Conservation (phyloP, 1,284 basidiomycete species). For the Megacollybia platyphylla region DNA sequence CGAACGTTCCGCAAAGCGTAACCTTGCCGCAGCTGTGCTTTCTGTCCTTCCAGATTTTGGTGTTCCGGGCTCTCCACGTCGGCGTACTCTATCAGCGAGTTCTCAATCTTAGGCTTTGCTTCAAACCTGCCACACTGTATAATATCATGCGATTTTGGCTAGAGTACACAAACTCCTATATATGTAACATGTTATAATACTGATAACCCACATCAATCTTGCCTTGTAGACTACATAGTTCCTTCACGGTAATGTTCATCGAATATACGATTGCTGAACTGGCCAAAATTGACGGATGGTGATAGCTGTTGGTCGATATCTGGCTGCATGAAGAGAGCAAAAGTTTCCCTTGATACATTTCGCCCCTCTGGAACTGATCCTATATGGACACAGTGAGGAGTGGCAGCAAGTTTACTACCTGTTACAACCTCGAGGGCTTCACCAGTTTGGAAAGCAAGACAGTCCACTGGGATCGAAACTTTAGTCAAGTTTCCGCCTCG, state of each 20-base stretch:
- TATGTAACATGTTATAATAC: not conserved
- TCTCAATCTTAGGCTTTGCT: conserved; percentile 1
- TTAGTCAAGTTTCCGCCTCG: conserved; percentile 65
- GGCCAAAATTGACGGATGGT: conserved; percentile 65
- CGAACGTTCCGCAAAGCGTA: conserved; percentile 33
- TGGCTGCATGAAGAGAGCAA: conserved; percentile 89
- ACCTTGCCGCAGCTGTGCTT: conserved; percentile 44
- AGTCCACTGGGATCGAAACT: conserved; percentile 72
- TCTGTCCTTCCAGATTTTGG: conserved; percentile 46
- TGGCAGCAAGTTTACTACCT: conserved; percentile 63
- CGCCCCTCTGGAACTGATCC: conserved; percentile 33
- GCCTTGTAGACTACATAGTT: conserved; percentile 12
- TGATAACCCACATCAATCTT: not conserved
- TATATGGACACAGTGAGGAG: conserved; percentile 82
- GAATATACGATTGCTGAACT: conserved; percentile 78
- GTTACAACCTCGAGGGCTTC: conserved; percentile 86
- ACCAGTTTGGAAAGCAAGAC: conserved; percentile 86
- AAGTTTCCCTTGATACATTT: conserved; percentile 69
- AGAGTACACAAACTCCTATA: not conserved
- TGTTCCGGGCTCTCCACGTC: conserved; percentile 26
- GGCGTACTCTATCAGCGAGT: conserved; percentile 18
- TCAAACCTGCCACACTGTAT: not conserved
- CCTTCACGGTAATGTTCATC: conserved; percentile 58
- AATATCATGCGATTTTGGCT: not conserved
- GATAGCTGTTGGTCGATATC: conserved; percentile 69